Evolutionary conservation across 345 rosid species (phyloP).

Genomic region (Eucalyptus sp.): DNA sequence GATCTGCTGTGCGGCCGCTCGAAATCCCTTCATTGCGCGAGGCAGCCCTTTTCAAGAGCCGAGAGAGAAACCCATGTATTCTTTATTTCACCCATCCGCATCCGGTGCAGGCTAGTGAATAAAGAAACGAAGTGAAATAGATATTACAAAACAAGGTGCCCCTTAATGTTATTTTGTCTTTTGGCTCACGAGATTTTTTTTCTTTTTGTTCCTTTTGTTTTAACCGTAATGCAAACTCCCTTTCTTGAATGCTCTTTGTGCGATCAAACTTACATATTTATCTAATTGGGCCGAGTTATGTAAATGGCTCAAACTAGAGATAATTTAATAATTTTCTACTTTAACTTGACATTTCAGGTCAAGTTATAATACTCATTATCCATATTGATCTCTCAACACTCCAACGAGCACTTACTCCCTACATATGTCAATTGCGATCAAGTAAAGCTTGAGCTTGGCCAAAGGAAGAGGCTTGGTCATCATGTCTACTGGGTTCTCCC

Average conservation of each 20-base stretch:
- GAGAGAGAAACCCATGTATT: neutral
- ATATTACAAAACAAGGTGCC: neutral
- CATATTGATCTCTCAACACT: neutral
- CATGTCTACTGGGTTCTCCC: neutral
- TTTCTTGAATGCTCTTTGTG: neutral
- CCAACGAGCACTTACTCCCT: fast-evolving
- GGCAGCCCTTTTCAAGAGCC: neutral
- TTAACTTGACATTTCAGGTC: neutral
- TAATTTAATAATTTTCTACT: too few relatives aligned
- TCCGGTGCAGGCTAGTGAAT: neutral
- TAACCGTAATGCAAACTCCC: neutral
- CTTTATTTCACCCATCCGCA: neutral
- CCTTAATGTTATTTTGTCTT: neutral
- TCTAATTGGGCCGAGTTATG: neutral
- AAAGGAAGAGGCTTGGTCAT: neutral
- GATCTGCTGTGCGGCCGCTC: neutral
- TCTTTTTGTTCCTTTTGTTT: neutral
- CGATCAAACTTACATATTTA: neutral
- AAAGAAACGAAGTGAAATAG: neutral
- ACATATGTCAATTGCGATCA: neutral
- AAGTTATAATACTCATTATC: neutral
- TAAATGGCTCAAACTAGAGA: neutral
- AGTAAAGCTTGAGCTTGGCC: neutral
- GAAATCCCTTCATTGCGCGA: neutral
- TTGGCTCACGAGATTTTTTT: neutral